Evolutionary conservation across 2,329 filamentous ascomycete genomes (phyloP).

Genomic region (Botryotinia globosa): DNA sequence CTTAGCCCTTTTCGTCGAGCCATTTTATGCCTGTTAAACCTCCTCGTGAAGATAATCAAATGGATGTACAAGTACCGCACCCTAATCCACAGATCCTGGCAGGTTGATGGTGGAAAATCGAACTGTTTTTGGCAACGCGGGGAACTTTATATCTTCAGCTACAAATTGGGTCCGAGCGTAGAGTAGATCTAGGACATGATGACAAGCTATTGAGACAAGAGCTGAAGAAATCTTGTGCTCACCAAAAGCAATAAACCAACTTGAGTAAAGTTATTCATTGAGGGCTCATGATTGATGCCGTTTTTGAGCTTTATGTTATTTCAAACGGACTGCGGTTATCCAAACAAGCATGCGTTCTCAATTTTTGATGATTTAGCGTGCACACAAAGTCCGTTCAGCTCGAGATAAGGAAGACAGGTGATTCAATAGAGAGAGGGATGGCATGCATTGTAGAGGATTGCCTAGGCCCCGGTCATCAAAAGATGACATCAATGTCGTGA

Average conservation of each 20-base stretch:
- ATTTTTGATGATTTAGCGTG: background rate
- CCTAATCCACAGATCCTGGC: background rate
- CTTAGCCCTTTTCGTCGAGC: background rate
- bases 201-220: background rate
- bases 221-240: background rate
- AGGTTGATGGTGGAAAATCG: constrained; percentile 3
- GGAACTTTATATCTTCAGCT: background rate
- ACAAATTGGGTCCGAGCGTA: background rate
- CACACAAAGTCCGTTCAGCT: background rate
- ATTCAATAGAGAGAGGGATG: background rate
- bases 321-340: no score
- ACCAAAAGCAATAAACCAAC: background rate
- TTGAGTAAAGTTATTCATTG: no score
- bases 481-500: background rate
- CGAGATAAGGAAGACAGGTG: background rate
- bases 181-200: background rate
- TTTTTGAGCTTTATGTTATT: no score
- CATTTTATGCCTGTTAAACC: background rate
- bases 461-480: background rate
- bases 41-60: background rate
- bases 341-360: no score
- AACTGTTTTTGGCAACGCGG: constrained; percentile 13
- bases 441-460: background rate
- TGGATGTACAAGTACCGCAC: background rate
- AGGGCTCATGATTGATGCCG: no score